These are phyloP conservation scores for Isabelozyma rhagii DNA, from an alignment of 805 yeast genomes.

Conservation along the genomic window DNA sequence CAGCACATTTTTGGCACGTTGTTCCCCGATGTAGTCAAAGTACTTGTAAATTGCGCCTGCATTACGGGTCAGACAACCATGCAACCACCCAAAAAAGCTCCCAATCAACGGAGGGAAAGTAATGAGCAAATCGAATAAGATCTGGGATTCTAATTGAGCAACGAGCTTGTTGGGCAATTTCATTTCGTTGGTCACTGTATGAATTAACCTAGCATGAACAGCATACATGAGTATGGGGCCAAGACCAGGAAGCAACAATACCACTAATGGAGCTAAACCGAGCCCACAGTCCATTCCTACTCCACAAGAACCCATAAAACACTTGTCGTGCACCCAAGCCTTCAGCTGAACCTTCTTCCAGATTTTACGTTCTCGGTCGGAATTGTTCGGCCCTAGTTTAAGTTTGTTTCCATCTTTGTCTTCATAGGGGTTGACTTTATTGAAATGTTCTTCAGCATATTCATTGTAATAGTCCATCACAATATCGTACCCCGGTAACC, in stretches of 20 bases:
- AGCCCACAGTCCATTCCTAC: constrained; percentile 67
- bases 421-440: constrained; percentile 65
- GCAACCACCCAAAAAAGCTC: constrained; percentile 70
- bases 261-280: constrained; percentile 73
- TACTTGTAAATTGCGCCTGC: constrained; percentile 68
- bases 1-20: constrained; percentile 12
- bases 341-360: constrained; percentile 73
- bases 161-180: constrained; percentile 55
- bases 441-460: constrained; percentile 61
- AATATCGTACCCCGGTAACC: constrained; percentile 56
- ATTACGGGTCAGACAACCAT: constrained; percentile 85
- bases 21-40: constrained; percentile 14
- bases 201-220: constrained; percentile 66
- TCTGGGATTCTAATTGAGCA: constrained; percentile 74
- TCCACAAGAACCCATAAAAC: constrained; percentile 72
- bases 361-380: constrained; percentile 53
- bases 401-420: constrained; percentile 60
- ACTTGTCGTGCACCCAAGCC: constrained; percentile 87
- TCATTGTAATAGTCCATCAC: constrained; percentile 61
- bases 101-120: constrained; percentile 83
- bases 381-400: constrained; percentile 50
- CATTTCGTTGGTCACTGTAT: constrained; percentile 54
- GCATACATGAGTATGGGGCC: constrained; percentile 84
- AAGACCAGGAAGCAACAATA: constrained; percentile 67
- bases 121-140: constrained; percentile 67